Percentiles rank a stretch among this genome's conserved stretches.
These are phyloP conservation scores for Lactarius deliciosus DNA, from an alignment of 768 basidiomycete genomes.

Conservation along the genomic window DNA sequence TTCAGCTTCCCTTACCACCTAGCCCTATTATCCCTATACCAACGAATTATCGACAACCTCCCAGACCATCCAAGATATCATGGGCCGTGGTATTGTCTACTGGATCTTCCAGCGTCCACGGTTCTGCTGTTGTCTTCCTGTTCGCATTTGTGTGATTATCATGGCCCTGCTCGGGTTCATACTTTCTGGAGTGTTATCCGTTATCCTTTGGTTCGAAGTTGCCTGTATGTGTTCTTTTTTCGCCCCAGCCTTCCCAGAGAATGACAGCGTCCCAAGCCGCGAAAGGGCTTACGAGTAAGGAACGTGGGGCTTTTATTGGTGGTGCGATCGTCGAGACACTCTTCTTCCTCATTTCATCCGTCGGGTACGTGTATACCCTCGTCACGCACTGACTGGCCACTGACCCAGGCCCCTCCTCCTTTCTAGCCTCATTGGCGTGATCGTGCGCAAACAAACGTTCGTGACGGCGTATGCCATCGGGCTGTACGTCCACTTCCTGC, in stretches of 20 bases:
- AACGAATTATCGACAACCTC: background rate
- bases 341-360: slow-evolving; percentile 50
- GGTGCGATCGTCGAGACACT: slow-evolving; percentile 54
- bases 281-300: slow-evolving; percentile 34
- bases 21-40: background rate
- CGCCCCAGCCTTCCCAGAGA: slow-evolving; percentile 33
- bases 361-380: slow-evolving; percentile 47
- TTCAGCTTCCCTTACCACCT: background rate
- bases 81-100: slow-evolving; percentile 25
- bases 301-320: slow-evolving; percentile 45
- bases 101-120: slow-evolving; percentile 33
- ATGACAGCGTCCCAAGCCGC: slow-evolving; percentile 33
- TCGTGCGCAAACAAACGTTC: slow-evolving; percentile 62
- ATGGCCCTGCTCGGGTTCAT: slow-evolving; percentile 55
- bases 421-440: slow-evolving; percentile 58
- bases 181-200: slow-evolving; percentile 51
- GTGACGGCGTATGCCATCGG: slow-evolving; percentile 56
- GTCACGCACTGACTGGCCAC: background rate
- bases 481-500: slow-evolving; percentile 54
- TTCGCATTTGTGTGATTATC: slow-evolving; percentile 57
- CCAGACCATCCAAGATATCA: background rate
- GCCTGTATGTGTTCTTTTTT: slow-evolving; percentile 45
- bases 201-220: slow-evolving; percentile 63
- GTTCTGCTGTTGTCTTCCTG: slow-evolving; percentile 65
- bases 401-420: slow-evolving; percentile 1